A percentile compares a stretch with the other conserved stretches of the same genome.
Evolutionary conservation across 2,329 filamentous ascomycete genomes (phyloP).

Genomic region (Colletotrichum incanum): DNA sequence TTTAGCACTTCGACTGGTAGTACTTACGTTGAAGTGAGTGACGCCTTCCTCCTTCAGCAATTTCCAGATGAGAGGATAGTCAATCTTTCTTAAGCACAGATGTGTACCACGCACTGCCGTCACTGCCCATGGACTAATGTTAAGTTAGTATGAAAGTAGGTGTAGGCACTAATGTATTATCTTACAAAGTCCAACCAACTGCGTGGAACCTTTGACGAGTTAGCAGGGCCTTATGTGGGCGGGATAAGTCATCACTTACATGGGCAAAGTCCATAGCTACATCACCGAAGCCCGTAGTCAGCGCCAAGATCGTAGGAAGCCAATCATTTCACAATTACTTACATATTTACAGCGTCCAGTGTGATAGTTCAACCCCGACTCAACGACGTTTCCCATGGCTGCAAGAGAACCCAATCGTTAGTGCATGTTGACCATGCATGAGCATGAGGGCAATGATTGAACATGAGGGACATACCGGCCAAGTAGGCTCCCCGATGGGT

Average conservation of each 20-base stretch:
- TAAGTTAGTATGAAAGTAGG: background rate
- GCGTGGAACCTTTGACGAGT: conserved; percentile 72
- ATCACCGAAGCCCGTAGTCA: background rate
- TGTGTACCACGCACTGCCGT: conserved; percentile 84
- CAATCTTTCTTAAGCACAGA: conserved; percentile 93
- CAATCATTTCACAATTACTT: background rate
- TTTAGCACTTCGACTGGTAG: conserved; percentile 70
- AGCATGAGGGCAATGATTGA: too few relatives aligned
- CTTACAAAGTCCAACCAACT: conserved; percentile 76
- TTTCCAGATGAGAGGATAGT: conserved; percentile 94
- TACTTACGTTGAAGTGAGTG: conserved; percentile 96
- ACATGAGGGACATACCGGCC: background rate
- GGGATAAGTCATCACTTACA: conserved; percentile 76
- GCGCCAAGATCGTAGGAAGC: background rate
- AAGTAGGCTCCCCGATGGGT: conserved; percentile 84
- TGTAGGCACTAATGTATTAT: background rate
- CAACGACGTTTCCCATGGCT: conserved; percentile 84
- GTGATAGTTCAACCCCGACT: conserved; percentile 85
- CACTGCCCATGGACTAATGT: conserved; percentile 81
- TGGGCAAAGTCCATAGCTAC: conserved; percentile 87
- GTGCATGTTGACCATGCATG: background rate
- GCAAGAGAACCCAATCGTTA: conserved; percentile 67
- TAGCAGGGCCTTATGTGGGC: background rate
- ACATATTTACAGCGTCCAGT: conserved; percentile 80
- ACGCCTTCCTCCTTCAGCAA: conserved; percentile 88